Percentiles rank a stretch among this genome's conserved stretches.
phyloP scores from a whole-genome alignment of 495 filamentous ascomycete genomes.

The Penicillium manginii region DNA sequence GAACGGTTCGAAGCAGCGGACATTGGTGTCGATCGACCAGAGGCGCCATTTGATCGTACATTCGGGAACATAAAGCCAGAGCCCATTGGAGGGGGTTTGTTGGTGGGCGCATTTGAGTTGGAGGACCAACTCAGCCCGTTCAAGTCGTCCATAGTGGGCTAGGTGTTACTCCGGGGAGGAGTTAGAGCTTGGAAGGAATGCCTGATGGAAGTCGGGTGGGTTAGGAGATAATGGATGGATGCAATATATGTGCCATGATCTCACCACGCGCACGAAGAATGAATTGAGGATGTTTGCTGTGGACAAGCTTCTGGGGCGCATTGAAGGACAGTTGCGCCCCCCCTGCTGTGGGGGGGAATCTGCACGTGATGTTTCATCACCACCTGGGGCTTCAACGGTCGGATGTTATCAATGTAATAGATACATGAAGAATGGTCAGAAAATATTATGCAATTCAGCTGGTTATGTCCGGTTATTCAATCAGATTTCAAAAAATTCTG shows the following conservation, averaged over 20 bases:
- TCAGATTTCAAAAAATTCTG: no score
- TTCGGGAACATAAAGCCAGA: conserved; percentile 60
- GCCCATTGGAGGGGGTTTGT: conserved; percentile 55
- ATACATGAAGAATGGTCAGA: no score
- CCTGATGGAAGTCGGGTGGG: background rate
- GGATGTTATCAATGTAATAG: no score
- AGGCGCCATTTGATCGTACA: conserved; percentile 61
- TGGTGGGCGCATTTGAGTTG: conserved; percentile 35
- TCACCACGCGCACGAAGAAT: conserved; percentile 13
- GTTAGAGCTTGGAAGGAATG: conserved; percentile 2
- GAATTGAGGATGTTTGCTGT: conserved; percentile 13
- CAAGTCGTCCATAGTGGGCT: conserved; percentile 59
- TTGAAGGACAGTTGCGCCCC: conserved; percentile 14
- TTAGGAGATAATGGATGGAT: conserved; percentile 1
- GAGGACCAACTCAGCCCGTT: conserved; percentile 59
- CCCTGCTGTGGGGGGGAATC: conserved; percentile 21
- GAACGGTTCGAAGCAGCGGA: conserved; percentile 57
- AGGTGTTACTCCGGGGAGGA: conserved; percentile 10
- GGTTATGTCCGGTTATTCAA: no score
- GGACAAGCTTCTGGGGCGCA: conserved; percentile 10
- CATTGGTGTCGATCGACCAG: conserved; percentile 71
- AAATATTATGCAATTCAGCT: no score
- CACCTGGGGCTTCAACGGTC: background rate
- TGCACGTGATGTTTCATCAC: conserved; percentile 28
- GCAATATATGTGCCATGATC: conserved; percentile 12